phyloP scores from a whole-genome alignment of 2,329 filamentous ascomycete genomes.

The Diaporthe sp. region DNA sequence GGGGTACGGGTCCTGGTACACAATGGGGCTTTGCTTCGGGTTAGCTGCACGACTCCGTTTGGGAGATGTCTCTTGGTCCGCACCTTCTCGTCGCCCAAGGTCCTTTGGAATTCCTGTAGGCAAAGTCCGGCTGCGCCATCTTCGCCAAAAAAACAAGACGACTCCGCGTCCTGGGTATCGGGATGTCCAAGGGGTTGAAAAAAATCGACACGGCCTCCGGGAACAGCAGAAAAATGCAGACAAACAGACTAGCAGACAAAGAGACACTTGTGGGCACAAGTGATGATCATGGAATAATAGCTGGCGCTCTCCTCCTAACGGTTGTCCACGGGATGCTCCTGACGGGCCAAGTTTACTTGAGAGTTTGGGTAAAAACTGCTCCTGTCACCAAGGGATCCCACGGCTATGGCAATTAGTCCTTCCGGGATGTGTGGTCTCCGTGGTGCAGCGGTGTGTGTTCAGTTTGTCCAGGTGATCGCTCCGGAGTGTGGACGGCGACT shows the following conservation, averaged over 20 bases:
- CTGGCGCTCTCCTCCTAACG: slow-evolving; percentile 25
- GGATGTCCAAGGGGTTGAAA: slow-evolving; percentile 51
- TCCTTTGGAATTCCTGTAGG: slow-evolving; percentile 58
- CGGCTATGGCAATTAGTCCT: slow-evolving; percentile 40
- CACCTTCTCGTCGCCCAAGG: slow-evolving; percentile 56
- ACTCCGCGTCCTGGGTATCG: slow-evolving; percentile 31
- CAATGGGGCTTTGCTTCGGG: slow-evolving; percentile 48
- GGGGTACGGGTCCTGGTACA: slow-evolving; percentile 52
- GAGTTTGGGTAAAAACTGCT: slow-evolving; percentile 31
- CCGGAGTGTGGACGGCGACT: slow-evolving; percentile 38
- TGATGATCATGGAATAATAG: slow-evolving; percentile 18
- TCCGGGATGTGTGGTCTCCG: slow-evolving; percentile 36
- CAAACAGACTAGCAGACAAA: slow-evolving; percentile 28
- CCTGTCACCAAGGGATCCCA: slow-evolving; percentile 37
- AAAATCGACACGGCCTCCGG: slow-evolving; percentile 41
- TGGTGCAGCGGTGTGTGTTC: slow-evolving; percentile 39
- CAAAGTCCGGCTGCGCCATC: slow-evolving; percentile 63
- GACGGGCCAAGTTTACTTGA: slow-evolving; percentile 39
- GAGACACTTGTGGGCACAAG: slow-evolving; percentile 36
- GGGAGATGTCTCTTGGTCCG: slow-evolving; percentile 48
- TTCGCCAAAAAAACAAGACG: slow-evolving; percentile 45
- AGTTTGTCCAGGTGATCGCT: slow-evolving; percentile 36
- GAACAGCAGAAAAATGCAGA: slow-evolving; percentile 34
- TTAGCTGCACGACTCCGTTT: slow-evolving; percentile 38
- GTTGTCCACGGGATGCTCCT: slow-evolving; percentile 36